Conservation (phyloP, 176 grass and related monocot species). For the Lolium perenne region DNA sequence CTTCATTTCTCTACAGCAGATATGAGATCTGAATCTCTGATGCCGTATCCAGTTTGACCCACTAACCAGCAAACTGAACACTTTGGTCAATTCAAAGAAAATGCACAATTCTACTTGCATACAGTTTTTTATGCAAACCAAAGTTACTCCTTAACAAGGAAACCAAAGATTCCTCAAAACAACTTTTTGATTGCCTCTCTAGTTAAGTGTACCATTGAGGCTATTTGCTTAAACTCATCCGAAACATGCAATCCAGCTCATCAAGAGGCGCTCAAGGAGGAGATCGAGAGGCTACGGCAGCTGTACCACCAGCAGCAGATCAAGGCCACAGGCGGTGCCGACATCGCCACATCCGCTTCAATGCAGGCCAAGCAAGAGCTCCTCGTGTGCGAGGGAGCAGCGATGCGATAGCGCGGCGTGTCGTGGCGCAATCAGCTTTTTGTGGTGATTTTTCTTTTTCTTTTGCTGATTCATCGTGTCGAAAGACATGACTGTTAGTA, state of each 20-base stretch:
- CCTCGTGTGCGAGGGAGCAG: conserved; percentile 48
- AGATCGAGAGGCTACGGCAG: conserved; percentile 80
- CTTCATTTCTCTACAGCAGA: background rate
- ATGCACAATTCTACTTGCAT: background rate
- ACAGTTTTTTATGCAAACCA: background rate
- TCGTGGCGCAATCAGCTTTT: background rate
- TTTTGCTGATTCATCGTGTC: background rate
- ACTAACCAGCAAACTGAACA: background rate
- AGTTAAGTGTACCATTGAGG: background rate
- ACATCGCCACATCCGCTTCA: conserved; percentile 46
- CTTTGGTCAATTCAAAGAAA: background rate
- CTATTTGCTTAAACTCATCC: background rate
- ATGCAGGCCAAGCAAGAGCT: conserved; percentile 67
- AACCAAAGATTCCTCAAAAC: background rate
- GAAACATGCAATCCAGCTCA: conserved; percentile 59
- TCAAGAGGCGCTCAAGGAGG: conserved; percentile 84
- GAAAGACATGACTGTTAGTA: conserved; percentile 38
- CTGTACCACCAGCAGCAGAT: conserved; percentile 88
- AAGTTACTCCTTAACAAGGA: background rate
- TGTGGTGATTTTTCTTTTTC: conserved; percentile 2
- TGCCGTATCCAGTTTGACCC: background rate
- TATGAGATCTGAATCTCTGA: background rate
- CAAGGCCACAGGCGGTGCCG: conserved; percentile 54
- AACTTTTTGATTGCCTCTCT: background rate
- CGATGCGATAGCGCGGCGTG: conserved; percentile 42